phyloP scores from a whole-genome alignment of 179 eudicot species.

The Actinidia polygama region DNA sequence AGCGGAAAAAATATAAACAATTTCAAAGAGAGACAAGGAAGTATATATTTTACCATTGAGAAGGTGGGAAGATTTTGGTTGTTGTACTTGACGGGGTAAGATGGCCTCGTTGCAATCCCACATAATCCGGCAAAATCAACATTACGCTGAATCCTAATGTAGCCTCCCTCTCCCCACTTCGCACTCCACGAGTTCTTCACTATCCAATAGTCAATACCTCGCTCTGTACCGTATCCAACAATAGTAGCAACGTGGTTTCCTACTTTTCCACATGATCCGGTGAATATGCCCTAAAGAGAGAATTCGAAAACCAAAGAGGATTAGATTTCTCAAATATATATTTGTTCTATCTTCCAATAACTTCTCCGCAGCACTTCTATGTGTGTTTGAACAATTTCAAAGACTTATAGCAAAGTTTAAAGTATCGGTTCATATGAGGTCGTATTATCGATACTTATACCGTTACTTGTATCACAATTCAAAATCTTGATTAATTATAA shows the following conservation, averaged over 20 bases:
- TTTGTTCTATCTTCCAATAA: not conserved
- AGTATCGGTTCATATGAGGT: too few species aligned
- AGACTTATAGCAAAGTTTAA: not conserved
- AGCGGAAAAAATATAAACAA: not conserved
- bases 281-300: constrained; percentile 38
- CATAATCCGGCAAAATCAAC: constrained; percentile 46
- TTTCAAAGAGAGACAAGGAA: not conserved
- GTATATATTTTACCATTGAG: constrained; percentile 37
- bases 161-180: constrained; percentile 50
- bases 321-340: not conserved
- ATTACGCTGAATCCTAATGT: constrained; percentile 62
- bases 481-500: too few species aligned
- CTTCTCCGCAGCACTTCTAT: not conserved
- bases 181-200: constrained; percentile 49
- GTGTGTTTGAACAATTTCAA: not conserved
- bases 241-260: constrained; percentile 47
- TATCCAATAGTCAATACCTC: constrained; percentile 47
- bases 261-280: constrained; percentile 37
- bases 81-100: constrained; percentile 61
- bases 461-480: too few species aligned
- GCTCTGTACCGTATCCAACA: constrained; percentile 47
- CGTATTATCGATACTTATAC: too few species aligned
- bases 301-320: not conserved
- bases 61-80: constrained; percentile 52
- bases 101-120: constrained; percentile 60